Evolutionary conservation across 2,329 filamentous ascomycete species (phyloP).

Genomic region (Fusarium temperatum): DNA sequence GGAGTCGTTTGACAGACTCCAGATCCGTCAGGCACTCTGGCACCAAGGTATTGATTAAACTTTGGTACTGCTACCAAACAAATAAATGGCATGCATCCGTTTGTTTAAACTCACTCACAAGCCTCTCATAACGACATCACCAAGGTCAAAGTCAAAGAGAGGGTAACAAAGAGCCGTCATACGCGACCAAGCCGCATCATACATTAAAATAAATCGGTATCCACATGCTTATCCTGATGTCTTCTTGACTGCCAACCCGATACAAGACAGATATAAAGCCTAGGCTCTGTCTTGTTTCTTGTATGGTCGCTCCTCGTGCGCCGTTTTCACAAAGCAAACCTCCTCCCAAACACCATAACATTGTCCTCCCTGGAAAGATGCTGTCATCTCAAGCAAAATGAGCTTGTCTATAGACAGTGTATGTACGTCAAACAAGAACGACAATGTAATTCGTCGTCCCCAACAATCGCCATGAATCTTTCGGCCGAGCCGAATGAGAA

Average conservation of each 20-base stretch:
- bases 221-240: constrained; percentile 33
- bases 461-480: constrained; percentile 38
- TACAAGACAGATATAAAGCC: constrained; percentile 12
- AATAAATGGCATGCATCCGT: background rate
- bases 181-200: constrained; percentile 37
- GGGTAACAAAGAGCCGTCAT: constrained; percentile 13
- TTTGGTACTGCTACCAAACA: background rate
- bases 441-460: constrained; percentile 9
- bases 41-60: background rate
- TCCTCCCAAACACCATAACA: constrained; percentile 21
- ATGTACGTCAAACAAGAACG: constrained; percentile 30
- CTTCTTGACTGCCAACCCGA: background rate
- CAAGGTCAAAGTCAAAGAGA: background rate
- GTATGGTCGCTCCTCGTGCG: constrained; percentile 6
- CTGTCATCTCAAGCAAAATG: constrained; percentile 14
- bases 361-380: constrained; percentile 6
- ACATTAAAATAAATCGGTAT: constrained; percentile 40
- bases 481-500: constrained; percentile 29
- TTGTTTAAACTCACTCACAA: background rate
- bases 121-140: background rate
- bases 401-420: constrained; percentile 14
- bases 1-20: background rate
- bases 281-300: background rate
- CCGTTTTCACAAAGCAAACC: constrained; percentile 27
- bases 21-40: background rate